Percentiles rank a stretch among this genome's conserved stretches.
These are phyloP conservation scores for Thermochaetoides thermophila DNA, from an alignment of 495 filamentous ascomycete genomes.

Conservation along the genomic window DNA sequence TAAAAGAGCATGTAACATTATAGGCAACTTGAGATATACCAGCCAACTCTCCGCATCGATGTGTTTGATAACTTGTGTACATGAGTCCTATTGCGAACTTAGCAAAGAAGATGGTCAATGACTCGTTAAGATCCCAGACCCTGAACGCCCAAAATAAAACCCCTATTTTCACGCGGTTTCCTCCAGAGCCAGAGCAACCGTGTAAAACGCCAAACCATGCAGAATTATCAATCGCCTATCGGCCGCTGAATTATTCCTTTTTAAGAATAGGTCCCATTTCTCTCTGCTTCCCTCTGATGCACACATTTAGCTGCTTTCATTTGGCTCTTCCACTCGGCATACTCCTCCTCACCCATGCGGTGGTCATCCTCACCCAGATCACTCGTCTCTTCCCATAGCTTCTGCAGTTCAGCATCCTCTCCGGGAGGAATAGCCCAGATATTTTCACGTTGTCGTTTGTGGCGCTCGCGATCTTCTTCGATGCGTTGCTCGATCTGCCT, in stretches of 20 bases:
- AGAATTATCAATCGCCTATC: no score
- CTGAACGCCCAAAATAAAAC: no score
- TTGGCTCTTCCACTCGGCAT: constrained; percentile 32
- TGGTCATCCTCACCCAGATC: constrained; percentile 76
- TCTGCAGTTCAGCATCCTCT: constrained; percentile 47
- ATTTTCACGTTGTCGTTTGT: constrained; percentile 76
- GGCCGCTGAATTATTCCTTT: no score
- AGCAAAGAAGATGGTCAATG: no score
- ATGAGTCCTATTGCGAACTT: no score
- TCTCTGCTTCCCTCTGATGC: constrained; percentile 7
- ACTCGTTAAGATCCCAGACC: no score
- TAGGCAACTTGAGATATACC: constrained; percentile 11
- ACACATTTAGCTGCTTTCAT: constrained; percentile 5
- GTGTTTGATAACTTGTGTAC: no score
- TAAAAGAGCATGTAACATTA: constrained; percentile 23
- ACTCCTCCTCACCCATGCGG: constrained; percentile 56
- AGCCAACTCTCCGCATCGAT: no score
- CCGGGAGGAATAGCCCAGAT: constrained; percentile 72
- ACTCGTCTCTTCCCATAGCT: constrained; percentile 63
- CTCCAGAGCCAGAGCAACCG: no score
- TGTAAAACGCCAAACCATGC: no score
- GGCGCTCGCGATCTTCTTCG: constrained; percentile 89
- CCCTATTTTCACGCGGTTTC: no score
- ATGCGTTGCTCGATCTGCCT: constrained; percentile 86
- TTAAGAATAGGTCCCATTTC: constrained; percentile 4